A percentile compares a stretch with the other conserved stretches of the same genome.
phyloP scores from a whole-genome alignment of 1,284 basidiomycete genomes.

The Termitomyces sp. region DNA sequence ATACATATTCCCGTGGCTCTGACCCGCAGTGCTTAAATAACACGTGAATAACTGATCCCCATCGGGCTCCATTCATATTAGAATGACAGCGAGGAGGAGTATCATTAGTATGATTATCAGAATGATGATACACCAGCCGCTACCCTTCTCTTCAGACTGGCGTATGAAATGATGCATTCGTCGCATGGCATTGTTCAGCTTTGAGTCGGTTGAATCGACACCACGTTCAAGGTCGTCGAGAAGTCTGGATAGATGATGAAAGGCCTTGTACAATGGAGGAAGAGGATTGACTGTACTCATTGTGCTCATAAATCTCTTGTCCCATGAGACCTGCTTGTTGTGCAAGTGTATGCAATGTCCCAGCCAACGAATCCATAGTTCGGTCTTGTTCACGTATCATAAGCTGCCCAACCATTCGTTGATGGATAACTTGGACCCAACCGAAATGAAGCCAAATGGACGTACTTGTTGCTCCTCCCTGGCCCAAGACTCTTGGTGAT shows the following conservation, averaged over 20 bases:
- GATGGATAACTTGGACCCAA: not conserved
- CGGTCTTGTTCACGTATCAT: slow-evolving; percentile 84
- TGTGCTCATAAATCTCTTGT: slow-evolving; percentile 81
- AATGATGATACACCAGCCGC: slow-evolving; percentile 47
- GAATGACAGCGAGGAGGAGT: slow-evolving; percentile 52
- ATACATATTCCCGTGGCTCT: slow-evolving; percentile 1
- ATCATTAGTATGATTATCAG: slow-evolving; percentile 53
- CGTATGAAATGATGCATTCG: slow-evolving; percentile 77
- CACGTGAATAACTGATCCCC: not conserved
- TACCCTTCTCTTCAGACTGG: slow-evolving; percentile 67
- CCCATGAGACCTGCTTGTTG: slow-evolving; percentile 91
- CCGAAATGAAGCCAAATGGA: slow-evolving; percentile 8
- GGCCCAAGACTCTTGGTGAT: slow-evolving; percentile 75
- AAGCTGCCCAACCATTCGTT: slow-evolving; percentile 41
- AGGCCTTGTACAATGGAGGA: not conserved
- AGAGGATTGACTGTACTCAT: slow-evolving; percentile 56
- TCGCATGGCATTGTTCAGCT: slow-evolving; percentile 64
- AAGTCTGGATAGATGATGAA: slow-evolving; percentile 35
- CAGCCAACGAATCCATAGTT: slow-evolving; percentile 79
- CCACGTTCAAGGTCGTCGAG: slow-evolving; percentile 74
- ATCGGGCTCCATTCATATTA: slow-evolving; percentile 32
- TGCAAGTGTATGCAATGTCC: slow-evolving; percentile 74
- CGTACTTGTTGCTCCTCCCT: slow-evolving; percentile 75
- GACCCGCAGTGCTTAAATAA: slow-evolving; percentile 3
- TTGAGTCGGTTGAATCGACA: slow-evolving; percentile 71